These are phyloP conservation scores for Moniliophthora roreri DNA, from an alignment of 1,284 basidiomycete species.

Conservation along the genomic window DNA sequence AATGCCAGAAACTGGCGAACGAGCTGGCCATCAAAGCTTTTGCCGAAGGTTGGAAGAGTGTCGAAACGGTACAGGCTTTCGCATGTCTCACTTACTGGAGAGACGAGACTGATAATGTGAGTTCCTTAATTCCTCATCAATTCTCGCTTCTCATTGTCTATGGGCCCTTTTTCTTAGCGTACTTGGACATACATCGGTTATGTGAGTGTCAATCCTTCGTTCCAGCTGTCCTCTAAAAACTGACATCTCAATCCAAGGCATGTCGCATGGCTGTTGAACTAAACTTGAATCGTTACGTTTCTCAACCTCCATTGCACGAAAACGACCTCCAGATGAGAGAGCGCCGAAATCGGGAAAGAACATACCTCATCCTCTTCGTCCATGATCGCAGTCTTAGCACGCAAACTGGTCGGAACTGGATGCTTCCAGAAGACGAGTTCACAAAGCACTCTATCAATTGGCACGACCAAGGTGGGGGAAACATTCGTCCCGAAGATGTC, in stretches of 20 bases:
- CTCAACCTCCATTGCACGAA: conserved; percentile 55
- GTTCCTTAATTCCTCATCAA: conserved; percentile 23
- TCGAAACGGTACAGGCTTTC: conserved; percentile 84
- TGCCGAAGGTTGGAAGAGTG: conserved; percentile 69
- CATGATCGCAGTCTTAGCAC: conserved; percentile 82
- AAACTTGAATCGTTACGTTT: conserved; percentile 66
- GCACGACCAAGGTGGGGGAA: conserved; percentile 59
- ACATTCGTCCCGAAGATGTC: conserved; percentile 74
- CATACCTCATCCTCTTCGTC: conserved; percentile 79
- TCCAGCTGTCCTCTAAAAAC: conserved; percentile 14
- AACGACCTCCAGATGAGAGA: conserved; percentile 63
- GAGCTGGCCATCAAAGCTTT: conserved; percentile 76
- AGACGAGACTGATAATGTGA: conserved; percentile 75
- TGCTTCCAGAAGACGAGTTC: conserved; percentile 80
- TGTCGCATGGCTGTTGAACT: conserved; percentile 84
- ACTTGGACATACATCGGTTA: conserved; percentile 86
- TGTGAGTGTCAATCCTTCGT: conserved; percentile 45
- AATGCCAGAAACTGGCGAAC: conserved; percentile 66
- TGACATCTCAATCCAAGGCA: conserved; percentile 44
- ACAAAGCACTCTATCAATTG: conserved; percentile 64
- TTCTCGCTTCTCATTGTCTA: conserved; percentile 15
- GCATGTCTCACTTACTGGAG: conserved; percentile 86
- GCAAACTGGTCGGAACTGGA: conserved; percentile 81
- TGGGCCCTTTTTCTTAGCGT: conserved; percentile 42
- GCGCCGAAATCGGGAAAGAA: conserved; percentile 78